Conservation (phyloP, 139 green algal genomes). For the Asterochloris erici region DNA sequence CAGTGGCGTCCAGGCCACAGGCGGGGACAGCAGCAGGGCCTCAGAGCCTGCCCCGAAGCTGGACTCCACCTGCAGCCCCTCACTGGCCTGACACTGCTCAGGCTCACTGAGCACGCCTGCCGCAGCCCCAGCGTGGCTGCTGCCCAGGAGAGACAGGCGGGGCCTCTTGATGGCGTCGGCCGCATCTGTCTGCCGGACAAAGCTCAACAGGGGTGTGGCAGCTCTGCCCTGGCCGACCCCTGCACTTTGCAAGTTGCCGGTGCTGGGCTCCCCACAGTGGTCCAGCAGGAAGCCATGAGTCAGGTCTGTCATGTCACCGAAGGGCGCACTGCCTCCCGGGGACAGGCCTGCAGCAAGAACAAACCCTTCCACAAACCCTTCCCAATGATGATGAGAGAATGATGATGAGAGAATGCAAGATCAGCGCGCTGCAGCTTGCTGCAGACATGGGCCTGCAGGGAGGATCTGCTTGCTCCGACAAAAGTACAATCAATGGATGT, state of each 20-base stretch:
- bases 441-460: background rate
- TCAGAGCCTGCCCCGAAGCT: too few species aligned
- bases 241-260: too few species aligned
- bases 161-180: background rate
- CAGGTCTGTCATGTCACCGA: background rate
- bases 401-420: background rate
- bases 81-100: too few species aligned
- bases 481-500: background rate
- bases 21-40: too few species aligned
- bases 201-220: background rate
- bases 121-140: background rate
- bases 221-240: background rate
- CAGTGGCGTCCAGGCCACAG: too few species aligned
- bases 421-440: background rate
- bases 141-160: background rate
- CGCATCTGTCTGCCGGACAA: background rate
- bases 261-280: background rate
- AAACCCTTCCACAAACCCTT: background rate
- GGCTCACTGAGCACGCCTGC: too few species aligned
- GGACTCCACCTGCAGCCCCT: too few species aligned
- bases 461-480: background rate
- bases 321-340: background rate
- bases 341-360: background rate
- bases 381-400: background rate
- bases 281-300: slow-evolving; percentile 7